Conservation (phyloP, 2,329 filamentous ascomycete genomes). For the Aspergillus fumigatiaffinis region DNA sequence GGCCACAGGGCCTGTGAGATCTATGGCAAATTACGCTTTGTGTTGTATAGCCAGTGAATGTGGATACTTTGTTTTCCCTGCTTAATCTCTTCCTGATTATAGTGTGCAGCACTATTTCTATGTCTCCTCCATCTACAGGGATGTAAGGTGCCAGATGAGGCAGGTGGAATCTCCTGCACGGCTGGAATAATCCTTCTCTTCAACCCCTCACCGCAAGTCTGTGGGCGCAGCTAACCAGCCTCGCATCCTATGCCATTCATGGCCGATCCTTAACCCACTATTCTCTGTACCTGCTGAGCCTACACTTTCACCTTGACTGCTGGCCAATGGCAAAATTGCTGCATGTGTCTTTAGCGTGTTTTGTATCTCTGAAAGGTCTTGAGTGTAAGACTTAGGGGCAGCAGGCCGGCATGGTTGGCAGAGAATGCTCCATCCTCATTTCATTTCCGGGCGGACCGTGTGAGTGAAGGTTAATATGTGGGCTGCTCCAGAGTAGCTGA, state of each 20-base stretch:
- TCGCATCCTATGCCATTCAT: background rate
- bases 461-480: background rate
- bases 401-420: background rate
- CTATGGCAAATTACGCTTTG: background rate
- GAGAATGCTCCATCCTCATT: background rate
- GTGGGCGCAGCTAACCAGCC: background rate
- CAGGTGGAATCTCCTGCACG: background rate
- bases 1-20: background rate
- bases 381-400: background rate
- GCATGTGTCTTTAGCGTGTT: background rate
- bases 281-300: background rate
- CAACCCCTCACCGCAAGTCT: background rate
- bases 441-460: background rate
- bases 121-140: too few relatives aligned
- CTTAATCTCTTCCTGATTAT: background rate
- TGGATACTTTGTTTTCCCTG: background rate
- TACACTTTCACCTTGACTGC: background rate
- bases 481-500: background rate
- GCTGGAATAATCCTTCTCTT: background rate
- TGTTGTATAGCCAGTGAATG: background rate
- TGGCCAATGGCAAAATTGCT: background rate
- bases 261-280: background rate
- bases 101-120: too few relatives aligned
- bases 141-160: background rate
- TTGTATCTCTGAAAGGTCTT: background rate